Evolutionary conservation across 768 basidiomycete species (phyloP).

Genomic region (Russula vinacea): DNA sequence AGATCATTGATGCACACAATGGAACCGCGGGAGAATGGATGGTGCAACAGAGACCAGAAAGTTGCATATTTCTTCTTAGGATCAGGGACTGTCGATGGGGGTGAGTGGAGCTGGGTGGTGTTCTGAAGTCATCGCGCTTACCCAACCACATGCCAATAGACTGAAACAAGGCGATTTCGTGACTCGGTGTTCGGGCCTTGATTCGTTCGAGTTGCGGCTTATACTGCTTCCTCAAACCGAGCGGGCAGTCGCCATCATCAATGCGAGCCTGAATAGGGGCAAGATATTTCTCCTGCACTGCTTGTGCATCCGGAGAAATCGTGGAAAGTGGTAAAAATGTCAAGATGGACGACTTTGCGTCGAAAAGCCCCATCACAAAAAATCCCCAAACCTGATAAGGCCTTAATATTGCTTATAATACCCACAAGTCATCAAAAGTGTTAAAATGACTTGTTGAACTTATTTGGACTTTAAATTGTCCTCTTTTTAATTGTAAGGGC

Average conservation of each 20-base stretch:
- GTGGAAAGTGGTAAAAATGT: conserved; percentile 17
- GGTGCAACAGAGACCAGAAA: not conserved
- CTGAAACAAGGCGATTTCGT: conserved; percentile 5
- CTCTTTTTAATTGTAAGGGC: too few relatives aligned
- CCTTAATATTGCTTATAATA: too few relatives aligned
- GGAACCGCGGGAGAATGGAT: conserved; percentile 25
- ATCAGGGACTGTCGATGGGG: conserved; percentile 13
- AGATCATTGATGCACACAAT: conserved; percentile 15
- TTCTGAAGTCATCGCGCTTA: conserved; percentile 5
- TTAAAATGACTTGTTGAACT: too few relatives aligned
- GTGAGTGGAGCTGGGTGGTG: not conserved
- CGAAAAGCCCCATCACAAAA: not conserved
- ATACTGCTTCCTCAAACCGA: conserved; percentile 25
- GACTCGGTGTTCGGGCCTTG: conserved; percentile 12
- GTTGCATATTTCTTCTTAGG: conserved; percentile 15
- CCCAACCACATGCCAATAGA: not conserved
- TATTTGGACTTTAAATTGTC: too few relatives aligned
- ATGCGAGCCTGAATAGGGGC: conserved; percentile 10
- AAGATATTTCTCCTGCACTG: conserved; percentile 14
- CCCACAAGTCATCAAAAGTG: too few relatives aligned
- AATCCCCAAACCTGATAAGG: too few relatives aligned
- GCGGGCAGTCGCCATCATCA: conserved; percentile 1
- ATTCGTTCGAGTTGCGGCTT: conserved; percentile 21
- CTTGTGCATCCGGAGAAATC: not conserved
- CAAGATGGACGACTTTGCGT: conserved; percentile 1